phyloP scores from a whole-genome alignment of 768 basidiomycete species.

The Amanita jacksonii region DNA sequence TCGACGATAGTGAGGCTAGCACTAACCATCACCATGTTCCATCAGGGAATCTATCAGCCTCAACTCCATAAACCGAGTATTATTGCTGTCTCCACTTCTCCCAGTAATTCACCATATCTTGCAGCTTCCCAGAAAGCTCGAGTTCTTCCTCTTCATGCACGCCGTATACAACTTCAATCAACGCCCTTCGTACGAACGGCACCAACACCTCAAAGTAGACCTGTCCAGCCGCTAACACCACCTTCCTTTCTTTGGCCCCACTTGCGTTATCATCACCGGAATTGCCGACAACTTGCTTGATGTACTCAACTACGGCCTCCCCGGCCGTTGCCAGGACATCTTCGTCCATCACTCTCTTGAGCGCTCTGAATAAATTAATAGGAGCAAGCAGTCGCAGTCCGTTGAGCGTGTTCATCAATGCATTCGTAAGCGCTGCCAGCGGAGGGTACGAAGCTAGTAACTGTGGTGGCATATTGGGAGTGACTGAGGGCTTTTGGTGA shows the following conservation, averaged over 20 bases:
- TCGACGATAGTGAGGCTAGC: no score
- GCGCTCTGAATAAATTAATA: constrained; percentile 38
- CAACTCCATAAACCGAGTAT: neutral
- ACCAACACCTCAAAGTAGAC: constrained; percentile 55
- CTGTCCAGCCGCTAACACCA: constrained; percentile 38
- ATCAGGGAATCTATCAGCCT: no score
- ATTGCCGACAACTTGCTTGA: constrained; percentile 18
- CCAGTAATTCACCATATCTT: neutral
- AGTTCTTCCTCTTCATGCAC: neutral
- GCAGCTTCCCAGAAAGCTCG: neutral
- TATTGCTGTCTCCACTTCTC: constrained; percentile 1
- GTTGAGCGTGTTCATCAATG: constrained; percentile 66
- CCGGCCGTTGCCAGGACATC: constrained; percentile 37
- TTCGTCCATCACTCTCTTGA: constrained; percentile 41
- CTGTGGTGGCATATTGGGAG: constrained; percentile 61
- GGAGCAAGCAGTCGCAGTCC: constrained; percentile 76
- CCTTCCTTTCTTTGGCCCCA: constrained; percentile 22
- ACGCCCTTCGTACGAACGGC: constrained; percentile 61
- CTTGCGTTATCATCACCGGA: constrained; percentile 13
- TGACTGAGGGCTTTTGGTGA: constrained; percentile 4
- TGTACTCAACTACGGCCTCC: constrained; percentile 36
- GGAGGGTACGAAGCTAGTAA: constrained; percentile 66
- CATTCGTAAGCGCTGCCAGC: constrained; percentile 65
- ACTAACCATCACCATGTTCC: no score
- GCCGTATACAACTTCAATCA: constrained; percentile 34